These are phyloP conservation scores for Stevia rebaudiana DNA, from an alignment of 140 eudicot species.

Conservation along the genomic window DNA sequence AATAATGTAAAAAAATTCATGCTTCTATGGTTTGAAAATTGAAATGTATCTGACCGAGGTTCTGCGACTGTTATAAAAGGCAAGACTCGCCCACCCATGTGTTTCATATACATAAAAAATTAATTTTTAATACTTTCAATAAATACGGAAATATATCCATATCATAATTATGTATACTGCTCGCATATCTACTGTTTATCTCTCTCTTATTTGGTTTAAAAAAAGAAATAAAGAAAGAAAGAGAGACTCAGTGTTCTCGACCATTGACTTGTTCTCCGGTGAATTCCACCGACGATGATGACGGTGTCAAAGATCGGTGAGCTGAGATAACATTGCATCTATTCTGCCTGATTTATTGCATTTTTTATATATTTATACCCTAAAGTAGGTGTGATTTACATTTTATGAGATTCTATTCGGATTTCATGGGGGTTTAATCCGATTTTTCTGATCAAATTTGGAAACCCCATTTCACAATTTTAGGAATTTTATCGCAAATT, in stretches of 20 bases:
- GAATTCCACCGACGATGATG: slow-evolving; percentile 31
- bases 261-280: slow-evolving; percentile 47
- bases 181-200: neutral
- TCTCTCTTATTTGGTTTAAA: neutral
- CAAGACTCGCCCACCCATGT: neutral
- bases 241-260: slow-evolving; percentile 18
- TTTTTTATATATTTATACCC: neutral
- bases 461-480: slow-evolving; percentile 8
- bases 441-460: slow-evolving; percentile 7
- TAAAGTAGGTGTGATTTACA: slow-evolving; percentile 33
- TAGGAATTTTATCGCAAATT: slow-evolving; percentile 24
- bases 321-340: slow-evolving; percentile 24
- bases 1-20: too few species aligned
- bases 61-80: neutral
- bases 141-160: slow-evolving; percentile 4
- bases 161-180: neutral
- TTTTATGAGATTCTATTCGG: slow-evolving; percentile 25
- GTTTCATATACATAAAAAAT: neutral
- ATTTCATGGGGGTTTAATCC: slow-evolving; percentile 25
- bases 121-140: neutral
- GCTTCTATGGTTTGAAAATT: neutral
- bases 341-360: slow-evolving; percentile 11
- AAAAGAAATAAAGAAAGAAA: slow-evolving; percentile 10
- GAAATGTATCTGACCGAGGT: slow-evolving; percentile 8
- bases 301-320: slow-evolving; percentile 40